Evolutionary conservation across 306 rosid genomes (phyloP), one percentile per base, ranked within the genome.

Genomic region (Glycine latifolia): DNA sequence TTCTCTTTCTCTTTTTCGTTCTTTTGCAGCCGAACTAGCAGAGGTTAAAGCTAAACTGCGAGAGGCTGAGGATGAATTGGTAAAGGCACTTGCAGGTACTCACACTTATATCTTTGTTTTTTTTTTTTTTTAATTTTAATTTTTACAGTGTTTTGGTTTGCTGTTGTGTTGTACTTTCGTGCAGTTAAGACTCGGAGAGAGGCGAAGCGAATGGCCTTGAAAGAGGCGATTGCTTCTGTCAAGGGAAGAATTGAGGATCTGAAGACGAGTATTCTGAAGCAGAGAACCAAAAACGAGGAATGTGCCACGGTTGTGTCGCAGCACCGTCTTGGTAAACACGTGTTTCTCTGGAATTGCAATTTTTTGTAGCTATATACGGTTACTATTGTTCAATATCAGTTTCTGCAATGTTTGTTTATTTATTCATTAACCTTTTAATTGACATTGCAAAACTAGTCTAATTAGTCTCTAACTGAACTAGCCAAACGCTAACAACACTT

Each of bases 111-210:
- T 67, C 0, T 15, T n/a, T 66, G 3, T 67, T 13, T 37, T 15
- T 15, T 12, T 3, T 67, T n/a, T 8, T 33, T 2, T 5, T 43
- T 43, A 1, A 43, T 6, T 6, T 43, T 43, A 6, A 43, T 6
- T 43, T 43, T 43, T 43, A 7, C 8, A 6, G 4, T n/a, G 11
- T 60, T 8, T 17, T 48, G 14, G 17, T 50, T 47, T 65, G 49
- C 66, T 73, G 43, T 56, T 54, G 33, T 7, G 49, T 54, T 5
- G 20, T 55, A 0, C n/a, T 39, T 67, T 83, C 11, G 20, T 76
- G 63, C 79, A 92, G 95, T 81, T 75, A 89, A 91, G 85, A 89
- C 93, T 59, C 92, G 95, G 33, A 88, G 81, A 79, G 95, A 91
- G 89, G 95, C 90, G 16, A 88, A 88, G 79, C 91, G 91, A 62